phyloP scores from a whole-genome alignment of 305 asterid species.

The Solanum aculeatissimum region DNA sequence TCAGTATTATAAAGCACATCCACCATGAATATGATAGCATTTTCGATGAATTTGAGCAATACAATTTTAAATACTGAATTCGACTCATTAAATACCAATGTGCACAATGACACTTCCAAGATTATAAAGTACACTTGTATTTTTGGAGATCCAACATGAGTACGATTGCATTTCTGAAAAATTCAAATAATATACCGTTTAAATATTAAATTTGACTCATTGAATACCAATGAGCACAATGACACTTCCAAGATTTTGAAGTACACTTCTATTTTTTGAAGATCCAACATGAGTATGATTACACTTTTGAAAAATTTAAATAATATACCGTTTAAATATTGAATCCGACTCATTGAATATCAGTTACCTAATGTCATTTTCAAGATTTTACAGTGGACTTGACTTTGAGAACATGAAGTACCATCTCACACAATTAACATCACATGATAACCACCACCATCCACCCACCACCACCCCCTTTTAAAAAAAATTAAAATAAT shows the following conservation, averaged over 20 bases:
- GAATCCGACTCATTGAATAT: neutral
- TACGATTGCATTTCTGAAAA: neutral
- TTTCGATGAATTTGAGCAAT: neutral
- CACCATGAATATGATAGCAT: too few relatives aligned
- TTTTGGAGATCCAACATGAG: neutral
- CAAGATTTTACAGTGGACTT: neutral
- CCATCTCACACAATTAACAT: neutral
- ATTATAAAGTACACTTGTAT: neutral
- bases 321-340: neutral
- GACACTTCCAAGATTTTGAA: neutral
- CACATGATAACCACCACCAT: neutral
- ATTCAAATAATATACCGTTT: neutral
- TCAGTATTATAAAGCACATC: too few relatives aligned
- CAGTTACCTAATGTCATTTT: neutral
- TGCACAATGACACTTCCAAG: neutral
- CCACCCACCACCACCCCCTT: neutral
- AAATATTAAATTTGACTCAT: neutral
- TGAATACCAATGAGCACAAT: neutral
- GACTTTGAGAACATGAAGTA: neutral
- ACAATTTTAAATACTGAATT: neutral
- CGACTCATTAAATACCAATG: neutral
- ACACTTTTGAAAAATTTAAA: neutral
- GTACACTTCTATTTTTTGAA: neutral
- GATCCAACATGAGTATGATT: neutral
- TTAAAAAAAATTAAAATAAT: too few relatives aligned